Conservation (phyloP, 192 early-diverging fungal species). For the Gigaspora rosea region DNA sequence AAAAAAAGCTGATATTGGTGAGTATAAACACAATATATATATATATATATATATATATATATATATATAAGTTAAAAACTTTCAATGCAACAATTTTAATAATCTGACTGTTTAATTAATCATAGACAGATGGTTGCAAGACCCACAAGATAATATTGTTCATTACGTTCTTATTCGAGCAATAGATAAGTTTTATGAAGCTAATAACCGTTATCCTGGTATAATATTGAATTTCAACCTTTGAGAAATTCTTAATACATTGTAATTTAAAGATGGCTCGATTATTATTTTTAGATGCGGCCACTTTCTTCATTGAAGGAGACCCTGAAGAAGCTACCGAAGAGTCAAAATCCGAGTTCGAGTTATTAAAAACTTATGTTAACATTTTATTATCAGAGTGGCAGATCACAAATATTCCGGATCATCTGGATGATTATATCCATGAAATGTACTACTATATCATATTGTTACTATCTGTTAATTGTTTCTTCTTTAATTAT, state of each 20-base stretch:
- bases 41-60: neutral
- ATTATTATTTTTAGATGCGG: conserved; percentile 12
- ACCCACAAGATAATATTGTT: conserved; percentile 56
- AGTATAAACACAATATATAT: neutral
- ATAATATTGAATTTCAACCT: conserved; percentile 15
- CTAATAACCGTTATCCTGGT: conserved; percentile 66
- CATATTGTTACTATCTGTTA: neutral
- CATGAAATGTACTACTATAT: conserved; percentile 62
- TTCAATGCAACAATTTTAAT: neutral
- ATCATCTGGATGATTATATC: conserved; percentile 58
- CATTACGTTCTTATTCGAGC: conserved; percentile 70
- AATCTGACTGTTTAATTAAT: too few relatives aligned
- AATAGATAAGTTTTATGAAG: conserved; percentile 61
- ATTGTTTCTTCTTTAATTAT: neutral
- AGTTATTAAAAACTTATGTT: conserved; percentile 49
- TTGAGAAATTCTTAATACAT: neutral
- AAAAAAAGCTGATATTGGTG: conserved; percentile 55
- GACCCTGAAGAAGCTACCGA: conserved; percentile 57
- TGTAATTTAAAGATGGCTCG: neutral
- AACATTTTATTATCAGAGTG: conserved; percentile 44
- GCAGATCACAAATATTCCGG: conserved; percentile 36
- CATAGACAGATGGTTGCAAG: conserved; percentile 51
- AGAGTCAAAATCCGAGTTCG: conserved; percentile 17
- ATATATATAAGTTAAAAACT: neutral
- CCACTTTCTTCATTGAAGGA: conserved; percentile 32